These are phyloP conservation scores for Saccharomycopsis sp. DNA, from an alignment of 805 yeast genomes.

Conservation along the genomic window DNA sequence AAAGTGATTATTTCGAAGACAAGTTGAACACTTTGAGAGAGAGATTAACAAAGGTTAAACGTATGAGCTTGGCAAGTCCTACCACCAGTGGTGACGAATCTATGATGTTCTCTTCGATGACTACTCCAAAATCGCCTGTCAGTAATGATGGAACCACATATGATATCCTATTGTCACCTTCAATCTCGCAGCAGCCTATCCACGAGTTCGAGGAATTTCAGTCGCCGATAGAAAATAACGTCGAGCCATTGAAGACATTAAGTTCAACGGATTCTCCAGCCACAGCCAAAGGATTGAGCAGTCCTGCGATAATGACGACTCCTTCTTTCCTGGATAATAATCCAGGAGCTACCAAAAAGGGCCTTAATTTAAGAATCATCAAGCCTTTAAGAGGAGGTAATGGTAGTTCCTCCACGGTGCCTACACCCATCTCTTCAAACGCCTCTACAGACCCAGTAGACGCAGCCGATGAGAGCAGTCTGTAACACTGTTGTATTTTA, in stretches of 20 bases:
- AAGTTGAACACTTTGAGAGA: constrained; percentile 30
- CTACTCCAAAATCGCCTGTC: background rate
- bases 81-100: constrained; percentile 10
- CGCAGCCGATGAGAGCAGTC: background rate
- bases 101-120: background rate
- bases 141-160: background rate
- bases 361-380: constrained; percentile 52
- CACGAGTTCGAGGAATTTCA: background rate
- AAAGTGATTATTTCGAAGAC: constrained; percentile 43
- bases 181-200: background rate
- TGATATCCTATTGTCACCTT: background rate
- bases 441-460: background rate
- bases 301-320: background rate
- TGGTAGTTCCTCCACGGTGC: constrained; percentile 6
- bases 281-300: background rate
- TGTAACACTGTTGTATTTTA: background rate
- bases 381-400: constrained; percentile 57
- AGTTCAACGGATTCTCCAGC: background rate
- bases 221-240: background rate
- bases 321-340: background rate
- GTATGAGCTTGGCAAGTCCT: constrained; percentile 4
- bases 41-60: constrained; percentile 26
- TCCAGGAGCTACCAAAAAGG: constrained; percentile 24
- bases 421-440: background rate
- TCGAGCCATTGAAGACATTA: background rate